Conservation (phyloP, 805 yeast species). For the Myxozyma lipomycoides region DNA sequence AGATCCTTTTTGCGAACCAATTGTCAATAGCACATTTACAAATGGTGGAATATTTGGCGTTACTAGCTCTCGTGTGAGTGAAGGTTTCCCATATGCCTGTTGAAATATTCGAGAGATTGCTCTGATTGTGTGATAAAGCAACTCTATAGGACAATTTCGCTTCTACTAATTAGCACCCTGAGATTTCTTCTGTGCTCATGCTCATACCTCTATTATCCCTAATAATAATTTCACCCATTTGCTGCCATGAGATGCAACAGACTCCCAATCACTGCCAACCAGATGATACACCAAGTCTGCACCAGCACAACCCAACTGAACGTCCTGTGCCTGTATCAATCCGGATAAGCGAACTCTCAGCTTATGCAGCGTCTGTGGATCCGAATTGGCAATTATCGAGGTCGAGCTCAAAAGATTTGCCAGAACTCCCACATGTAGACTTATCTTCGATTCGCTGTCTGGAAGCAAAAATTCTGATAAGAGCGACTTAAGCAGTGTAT, state of each 20-base stretch:
- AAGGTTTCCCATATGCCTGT: constrained; percentile 16
- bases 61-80: constrained; percentile 19
- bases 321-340: constrained; percentile 13
- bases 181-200: no score
- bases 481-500: constrained; percentile 10
- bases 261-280: constrained; percentile 20
- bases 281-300: constrained; percentile 14
- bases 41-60: constrained; percentile 23
- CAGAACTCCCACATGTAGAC: constrained; percentile 13
- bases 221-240: constrained; percentile 21
- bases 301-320: constrained; percentile 8
- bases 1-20: not conserved
- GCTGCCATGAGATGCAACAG: constrained; percentile 23
- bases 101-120: constrained; percentile 10
- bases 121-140: not conserved
- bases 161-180: constrained; percentile 11
- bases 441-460: constrained; percentile 13
- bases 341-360: constrained; percentile 25
- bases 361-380: constrained; percentile 16
- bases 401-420: constrained; percentile 10
- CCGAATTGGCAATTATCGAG: constrained; percentile 3
- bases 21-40: constrained; percentile 3
- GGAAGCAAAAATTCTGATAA: constrained; percentile 13
- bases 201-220: constrained; percentile 12
- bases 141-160: not conserved